These are phyloP conservation scores for Aspergillus coremiiformis DNA, from an alignment of 495 filamentous ascomycete genomes.

Conservation along the genomic window DNA sequence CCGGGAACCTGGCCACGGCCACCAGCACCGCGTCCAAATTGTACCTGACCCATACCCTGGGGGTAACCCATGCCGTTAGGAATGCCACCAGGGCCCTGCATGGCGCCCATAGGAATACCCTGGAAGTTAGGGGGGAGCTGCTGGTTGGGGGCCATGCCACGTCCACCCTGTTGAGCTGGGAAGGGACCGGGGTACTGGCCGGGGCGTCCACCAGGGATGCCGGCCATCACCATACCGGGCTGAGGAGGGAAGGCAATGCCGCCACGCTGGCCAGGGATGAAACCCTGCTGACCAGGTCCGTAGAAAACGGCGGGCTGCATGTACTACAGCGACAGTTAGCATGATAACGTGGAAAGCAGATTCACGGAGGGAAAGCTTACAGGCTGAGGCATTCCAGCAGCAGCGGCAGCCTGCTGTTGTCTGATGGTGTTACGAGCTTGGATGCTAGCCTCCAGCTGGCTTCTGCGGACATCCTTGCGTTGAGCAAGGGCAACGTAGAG, in stretches of 20 bases:
- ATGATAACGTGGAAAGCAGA: not conserved
- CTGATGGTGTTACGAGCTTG: conserved; percentile 97
- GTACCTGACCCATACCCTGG: conserved; percentile 53
- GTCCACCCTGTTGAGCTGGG: conserved; percentile 73
- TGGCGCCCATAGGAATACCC: conserved; percentile 66
- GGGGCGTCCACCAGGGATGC: conserved; percentile 72
- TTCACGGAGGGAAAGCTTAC: conserved; percentile 28
- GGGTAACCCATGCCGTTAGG: conserved; percentile 50
- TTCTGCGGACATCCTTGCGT: conserved; percentile 99
- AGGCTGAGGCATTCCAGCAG: conserved; percentile 83
- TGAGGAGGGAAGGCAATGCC: conserved; percentile 82
- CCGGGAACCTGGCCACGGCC: conserved; percentile 70
- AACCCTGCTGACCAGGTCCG: conserved; percentile 76
- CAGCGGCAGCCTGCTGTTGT: conserved; percentile 94
- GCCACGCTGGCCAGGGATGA: conserved; percentile 66
- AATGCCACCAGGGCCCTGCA: conserved; percentile 54
- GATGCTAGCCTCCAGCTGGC: conserved; percentile 96
- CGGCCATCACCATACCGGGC: conserved; percentile 71
- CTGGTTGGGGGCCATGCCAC: conserved; percentile 67
- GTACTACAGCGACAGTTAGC: conserved; percentile 30
- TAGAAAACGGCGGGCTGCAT: conserved; percentile 87
- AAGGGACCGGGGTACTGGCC: conserved; percentile 76
- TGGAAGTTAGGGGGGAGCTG: conserved; percentile 80
- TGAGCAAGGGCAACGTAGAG: conserved; percentile 97
- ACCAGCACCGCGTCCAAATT: conserved; percentile 62